Evolutionary conservation across 2,329 filamentous ascomycete species (phyloP).

Genomic region (Didymella pomorum): DNA sequence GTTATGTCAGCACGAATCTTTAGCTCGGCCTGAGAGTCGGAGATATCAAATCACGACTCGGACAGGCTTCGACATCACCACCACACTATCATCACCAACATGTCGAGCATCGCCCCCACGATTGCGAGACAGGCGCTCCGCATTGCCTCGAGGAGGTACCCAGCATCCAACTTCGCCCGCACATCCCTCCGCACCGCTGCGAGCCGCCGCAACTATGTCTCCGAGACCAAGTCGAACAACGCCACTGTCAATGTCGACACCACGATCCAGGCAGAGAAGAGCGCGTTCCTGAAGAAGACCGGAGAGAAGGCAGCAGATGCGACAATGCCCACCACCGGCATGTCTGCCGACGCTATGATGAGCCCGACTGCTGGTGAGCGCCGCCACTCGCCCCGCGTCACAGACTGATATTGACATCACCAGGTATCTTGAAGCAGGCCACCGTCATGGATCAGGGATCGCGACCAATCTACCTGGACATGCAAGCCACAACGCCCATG

Average conservation of each 20-base stretch:
- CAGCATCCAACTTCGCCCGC: constrained; percentile 52
- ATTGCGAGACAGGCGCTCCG: constrained; percentile 78
- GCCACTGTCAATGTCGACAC: constrained; percentile 84
- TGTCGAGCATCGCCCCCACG: constrained; percentile 65
- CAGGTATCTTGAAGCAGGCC: constrained; percentile 86
- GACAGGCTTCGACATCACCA: background rate
- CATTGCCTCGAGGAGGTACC: constrained; percentile 61
- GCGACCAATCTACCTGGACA: constrained; percentile 95
- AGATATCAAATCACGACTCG: too few relatives aligned
- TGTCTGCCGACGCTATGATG: constrained; percentile 72
- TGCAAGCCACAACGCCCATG: constrained; percentile 95
- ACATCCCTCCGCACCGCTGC: constrained; percentile 51
- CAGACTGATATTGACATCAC: constrained; percentile 26
- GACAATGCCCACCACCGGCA: constrained; percentile 65
- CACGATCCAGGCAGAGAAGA: constrained; percentile 85
- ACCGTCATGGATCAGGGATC: constrained; percentile 92
- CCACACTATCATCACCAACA: constrained; percentile 39
- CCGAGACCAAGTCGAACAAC: constrained; percentile 78
- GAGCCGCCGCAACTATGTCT: constrained; percentile 75
- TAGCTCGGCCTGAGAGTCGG: background rate
- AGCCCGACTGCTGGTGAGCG: constrained; percentile 75
- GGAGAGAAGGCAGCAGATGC: constrained; percentile 64
- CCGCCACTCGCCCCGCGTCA: constrained; percentile 5
- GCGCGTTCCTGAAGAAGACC: constrained; percentile 72
- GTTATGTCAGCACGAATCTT: background rate